These are phyloP conservation scores for Krasilnikovozyma curviuscula DNA, from an alignment of 768 basidiomycete species.

Conservation along the genomic window DNA sequence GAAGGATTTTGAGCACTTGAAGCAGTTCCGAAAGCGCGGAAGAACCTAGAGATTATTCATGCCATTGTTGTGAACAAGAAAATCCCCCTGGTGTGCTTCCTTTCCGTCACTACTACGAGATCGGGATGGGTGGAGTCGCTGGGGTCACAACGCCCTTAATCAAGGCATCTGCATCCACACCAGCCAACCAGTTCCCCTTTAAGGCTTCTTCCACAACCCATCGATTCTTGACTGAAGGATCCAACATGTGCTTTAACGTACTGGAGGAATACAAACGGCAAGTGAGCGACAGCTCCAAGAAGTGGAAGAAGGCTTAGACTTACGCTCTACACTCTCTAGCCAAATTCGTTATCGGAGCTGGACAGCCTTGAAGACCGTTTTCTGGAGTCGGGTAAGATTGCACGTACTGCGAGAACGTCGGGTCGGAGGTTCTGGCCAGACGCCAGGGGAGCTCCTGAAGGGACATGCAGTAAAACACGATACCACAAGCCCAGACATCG, in stretches of 20 bases:
- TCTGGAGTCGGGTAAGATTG: slow-evolving; percentile 27
- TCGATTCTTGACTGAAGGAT: slow-evolving; percentile 69
- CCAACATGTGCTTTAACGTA: slow-evolving; percentile 79
- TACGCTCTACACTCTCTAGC: slow-evolving; percentile 1
- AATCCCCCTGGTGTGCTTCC: no score
- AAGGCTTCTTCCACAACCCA: slow-evolving; percentile 62
- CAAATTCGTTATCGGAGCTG: slow-evolving; percentile 25
- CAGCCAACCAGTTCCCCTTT: slow-evolving; percentile 49
- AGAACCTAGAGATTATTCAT: no score
- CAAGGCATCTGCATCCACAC: no score
- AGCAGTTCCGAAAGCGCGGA: no score
- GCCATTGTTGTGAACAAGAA: no score
- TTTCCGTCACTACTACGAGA: no score
- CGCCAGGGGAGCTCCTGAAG: slow-evolving; percentile 98
- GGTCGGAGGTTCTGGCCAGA: slow-evolving; percentile 64
- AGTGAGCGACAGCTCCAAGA: slow-evolving; percentile 79
- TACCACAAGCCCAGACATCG: slow-evolving; percentile 90
- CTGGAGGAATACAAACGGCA: slow-evolving; percentile 64
- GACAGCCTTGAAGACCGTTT: slow-evolving; percentile 28
- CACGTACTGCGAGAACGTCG: slow-evolving; percentile 59
- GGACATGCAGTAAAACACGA: slow-evolving; percentile 93
- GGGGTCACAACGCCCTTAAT: no score
- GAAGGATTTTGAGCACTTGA: no score
- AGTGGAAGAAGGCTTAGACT: slow-evolving; percentile 32
- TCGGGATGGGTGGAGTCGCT: no score